A percentile compares a stretch with the other conserved stretches of the same genome.
These are phyloP conservation scores for Pleurostoma richardsiae DNA, from an alignment of 2,329 filamentous ascomycete species.

Conservation along the genomic window DNA sequence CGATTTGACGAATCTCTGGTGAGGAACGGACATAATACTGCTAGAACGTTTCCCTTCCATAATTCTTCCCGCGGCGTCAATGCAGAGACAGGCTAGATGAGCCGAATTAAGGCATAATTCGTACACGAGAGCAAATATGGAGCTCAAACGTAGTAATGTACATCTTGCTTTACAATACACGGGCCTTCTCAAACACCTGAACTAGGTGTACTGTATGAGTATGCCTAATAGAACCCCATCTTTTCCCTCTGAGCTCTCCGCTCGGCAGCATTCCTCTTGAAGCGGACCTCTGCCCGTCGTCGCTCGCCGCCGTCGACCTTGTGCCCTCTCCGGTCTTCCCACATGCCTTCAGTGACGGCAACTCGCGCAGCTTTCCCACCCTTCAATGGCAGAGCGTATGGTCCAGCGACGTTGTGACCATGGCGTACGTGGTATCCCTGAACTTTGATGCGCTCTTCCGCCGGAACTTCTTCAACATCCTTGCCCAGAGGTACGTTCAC, in stretches of 20 bases:
- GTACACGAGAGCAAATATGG: too few species aligned
- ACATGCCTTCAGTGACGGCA: conserved; percentile 77
- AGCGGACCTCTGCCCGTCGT: conserved; percentile 76
- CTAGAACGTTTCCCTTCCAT: too few species aligned
- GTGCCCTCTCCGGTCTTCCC: conserved; percentile 80
- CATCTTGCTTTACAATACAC: too few species aligned
- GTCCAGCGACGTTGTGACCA: conserved; percentile 67
- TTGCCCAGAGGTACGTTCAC: conserved; percentile 49
- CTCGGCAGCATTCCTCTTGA: conserved; percentile 78
- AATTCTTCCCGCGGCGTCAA: too few species aligned
- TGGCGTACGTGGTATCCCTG: conserved; percentile 63
- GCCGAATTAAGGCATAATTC: too few species aligned
- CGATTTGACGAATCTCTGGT: too few species aligned
- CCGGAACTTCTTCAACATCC: conserved; percentile 24
- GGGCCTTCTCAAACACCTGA: too few species aligned
- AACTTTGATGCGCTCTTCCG: conserved; percentile 45
- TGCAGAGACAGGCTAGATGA: too few species aligned
- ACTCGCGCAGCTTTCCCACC: conserved; percentile 61
- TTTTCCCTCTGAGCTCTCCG: conserved; percentile 58
- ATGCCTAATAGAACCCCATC: conserved; percentile 3
- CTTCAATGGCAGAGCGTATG: conserved; percentile 66
- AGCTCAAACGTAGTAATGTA: too few species aligned
- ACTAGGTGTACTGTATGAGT: too few species aligned
- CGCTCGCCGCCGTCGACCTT: conserved; percentile 98
- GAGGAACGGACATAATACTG: too few species aligned